Conservation (phyloP, 1,284 basidiomycete genomes). For the Naganishia sp. region DNA sequence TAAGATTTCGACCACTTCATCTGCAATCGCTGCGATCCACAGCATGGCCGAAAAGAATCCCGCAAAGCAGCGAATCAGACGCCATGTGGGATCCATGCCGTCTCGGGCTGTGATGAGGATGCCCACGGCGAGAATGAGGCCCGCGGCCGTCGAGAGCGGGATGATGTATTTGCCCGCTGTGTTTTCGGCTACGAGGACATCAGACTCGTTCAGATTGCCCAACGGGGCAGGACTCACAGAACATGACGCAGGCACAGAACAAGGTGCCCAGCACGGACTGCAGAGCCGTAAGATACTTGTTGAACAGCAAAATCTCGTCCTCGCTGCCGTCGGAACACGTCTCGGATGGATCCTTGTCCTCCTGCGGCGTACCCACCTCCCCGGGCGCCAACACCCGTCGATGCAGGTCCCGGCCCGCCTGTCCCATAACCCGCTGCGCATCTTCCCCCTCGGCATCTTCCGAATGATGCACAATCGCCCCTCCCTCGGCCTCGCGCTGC, state of each 20-base stretch:
- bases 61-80: slow-evolving; percentile 76
- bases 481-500: slow-evolving; percentile 12
- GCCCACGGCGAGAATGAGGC: slow-evolving; percentile 60
- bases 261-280: slow-evolving; percentile 79
- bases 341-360: slow-evolving; percentile 65
- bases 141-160: slow-evolving; percentile 61
- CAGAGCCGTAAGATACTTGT: slow-evolving; percentile 75
- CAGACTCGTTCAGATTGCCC: slow-evolving; percentile 12
- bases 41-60: slow-evolving; percentile 86
- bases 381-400: slow-evolving; percentile 34
- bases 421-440: slow-evolving; percentile 33
- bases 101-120: slow-evolving; percentile 66
- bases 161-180: slow-evolving; percentile 62
- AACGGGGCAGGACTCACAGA: slow-evolving; percentile 60
- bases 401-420: slow-evolving; percentile 46
- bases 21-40: slow-evolving; percentile 94
- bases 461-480: slow-evolving; percentile 4
- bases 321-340: slow-evolving; percentile 45
- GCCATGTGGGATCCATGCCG: slow-evolving; percentile 63
- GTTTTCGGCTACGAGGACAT: slow-evolving; percentile 58
- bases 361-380: slow-evolving; percentile 34
- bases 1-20: slow-evolving; percentile 85
- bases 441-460: slow-evolving; percentile 37
- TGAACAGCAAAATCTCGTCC: slow-evolving; percentile 60
- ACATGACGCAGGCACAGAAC: slow-evolving; percentile 71